Percentiles rank a stretch among this genome's conserved stretches.
Conservation (phyloP, 345 rosid species). For the Turritis glabra region DNA sequence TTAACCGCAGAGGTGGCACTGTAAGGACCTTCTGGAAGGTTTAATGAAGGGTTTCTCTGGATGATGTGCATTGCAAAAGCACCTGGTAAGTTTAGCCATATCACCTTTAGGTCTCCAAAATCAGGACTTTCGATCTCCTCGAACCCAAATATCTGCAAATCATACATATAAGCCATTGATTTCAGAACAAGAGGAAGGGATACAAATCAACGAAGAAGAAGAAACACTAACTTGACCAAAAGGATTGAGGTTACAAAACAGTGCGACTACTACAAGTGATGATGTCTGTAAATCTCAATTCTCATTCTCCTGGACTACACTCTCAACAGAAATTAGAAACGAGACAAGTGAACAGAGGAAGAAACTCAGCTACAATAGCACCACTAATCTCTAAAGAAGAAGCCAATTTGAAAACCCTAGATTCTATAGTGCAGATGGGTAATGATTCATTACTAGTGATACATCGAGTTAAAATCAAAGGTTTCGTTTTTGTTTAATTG, state of each 20-base stretch:
- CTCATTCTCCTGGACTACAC: background rate
- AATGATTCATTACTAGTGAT: too few species aligned
- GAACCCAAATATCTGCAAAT: constrained; percentile 67
- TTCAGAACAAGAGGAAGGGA: background rate
- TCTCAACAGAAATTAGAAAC: background rate
- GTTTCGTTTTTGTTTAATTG: background rate
- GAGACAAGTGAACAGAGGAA: background rate
- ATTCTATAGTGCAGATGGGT: background rate
- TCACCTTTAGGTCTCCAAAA: constrained; percentile 69
- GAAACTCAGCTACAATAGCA: background rate
- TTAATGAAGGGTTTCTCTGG: constrained; percentile 62
- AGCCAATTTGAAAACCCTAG: background rate
- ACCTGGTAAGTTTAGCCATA: constrained; percentile 76
- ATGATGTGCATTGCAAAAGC: constrained; percentile 71
- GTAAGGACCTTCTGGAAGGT: constrained; percentile 87
- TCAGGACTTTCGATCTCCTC: constrained; percentile 73
- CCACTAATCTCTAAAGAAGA: background rate
- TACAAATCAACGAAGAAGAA: background rate
- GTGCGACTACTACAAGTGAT: background rate
- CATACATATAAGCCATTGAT: background rate
- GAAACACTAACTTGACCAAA: background rate
- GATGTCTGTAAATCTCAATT: background rate
- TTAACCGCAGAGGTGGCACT: constrained; percentile 56
- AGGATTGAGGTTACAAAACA: background rate
- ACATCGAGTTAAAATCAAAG: background rate